Evolutionary conservation across 2,329 filamentous ascomycete genomes (phyloP).

Genomic region (Biscogniauxia marginata): DNA sequence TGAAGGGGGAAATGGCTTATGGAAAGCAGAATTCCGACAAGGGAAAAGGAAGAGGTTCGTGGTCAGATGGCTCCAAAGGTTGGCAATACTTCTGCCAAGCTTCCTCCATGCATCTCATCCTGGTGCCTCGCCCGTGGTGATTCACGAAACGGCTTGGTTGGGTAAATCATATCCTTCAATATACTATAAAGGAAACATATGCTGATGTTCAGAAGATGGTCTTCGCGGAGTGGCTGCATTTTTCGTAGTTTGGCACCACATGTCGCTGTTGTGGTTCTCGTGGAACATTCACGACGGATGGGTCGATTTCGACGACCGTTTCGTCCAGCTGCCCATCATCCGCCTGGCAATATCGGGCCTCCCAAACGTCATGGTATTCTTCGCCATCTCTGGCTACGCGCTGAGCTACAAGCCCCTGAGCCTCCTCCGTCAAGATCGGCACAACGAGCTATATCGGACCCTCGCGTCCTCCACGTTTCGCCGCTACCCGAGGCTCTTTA

Average conservation of each 20-base stretch:
- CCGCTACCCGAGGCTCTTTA: slow-evolving; percentile 28
- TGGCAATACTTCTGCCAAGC: slow-evolving; percentile 20
- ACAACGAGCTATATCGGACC: slow-evolving; percentile 18
- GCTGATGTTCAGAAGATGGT: slow-evolving; percentile 39
- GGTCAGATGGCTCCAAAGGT: slow-evolving; percentile 2
- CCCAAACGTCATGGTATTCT: slow-evolving; percentile 42
- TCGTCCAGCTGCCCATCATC: slow-evolving; percentile 37
- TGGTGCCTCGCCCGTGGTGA: background rate
- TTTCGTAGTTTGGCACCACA: slow-evolving; percentile 52
- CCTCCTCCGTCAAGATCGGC: slow-evolving; percentile 22
- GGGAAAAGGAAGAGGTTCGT: background rate
- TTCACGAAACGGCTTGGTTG: slow-evolving; percentile 30
- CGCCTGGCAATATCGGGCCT: slow-evolving; percentile 36
- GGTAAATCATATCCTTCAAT: slow-evolving; percentile 11
- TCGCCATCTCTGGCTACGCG: slow-evolving; percentile 42
- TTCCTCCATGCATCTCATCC: slow-evolving; percentile 11
- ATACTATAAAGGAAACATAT: background rate
- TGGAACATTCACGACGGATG: slow-evolving; percentile 31
- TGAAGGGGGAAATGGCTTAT: background rate
- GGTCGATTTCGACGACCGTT: slow-evolving; percentile 12
- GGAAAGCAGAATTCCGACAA: background rate
- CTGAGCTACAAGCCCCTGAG: slow-evolving; percentile 37
- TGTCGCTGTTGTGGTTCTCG: slow-evolving; percentile 31
- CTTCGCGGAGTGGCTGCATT: slow-evolving; percentile 55
- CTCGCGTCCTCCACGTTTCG: slow-evolving; percentile 30